These are phyloP conservation scores for Colletotrichum lindemuthianum DNA, from an alignment of 2,329 filamentous ascomycete genomes.

Conservation along the genomic window DNA sequence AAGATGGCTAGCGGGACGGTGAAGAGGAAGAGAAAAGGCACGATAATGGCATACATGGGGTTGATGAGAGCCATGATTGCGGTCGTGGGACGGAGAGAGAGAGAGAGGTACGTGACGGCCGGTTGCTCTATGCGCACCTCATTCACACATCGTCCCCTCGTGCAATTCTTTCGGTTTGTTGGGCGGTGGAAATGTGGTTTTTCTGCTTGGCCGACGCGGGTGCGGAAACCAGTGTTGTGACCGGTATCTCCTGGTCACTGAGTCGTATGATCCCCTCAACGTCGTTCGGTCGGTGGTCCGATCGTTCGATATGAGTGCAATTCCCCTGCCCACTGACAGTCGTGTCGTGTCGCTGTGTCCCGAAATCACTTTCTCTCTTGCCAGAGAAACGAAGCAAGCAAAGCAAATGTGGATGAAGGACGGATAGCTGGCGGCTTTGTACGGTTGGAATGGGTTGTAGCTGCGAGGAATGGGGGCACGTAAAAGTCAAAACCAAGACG, in stretches of 20 bases:
- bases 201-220: conserved; percentile 7
- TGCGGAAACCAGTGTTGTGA: conserved; percentile 12
- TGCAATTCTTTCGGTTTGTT: neutral
- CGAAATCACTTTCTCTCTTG: conserved; percentile 8
- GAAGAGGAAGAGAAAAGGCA: conserved; percentile 71
- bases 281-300: conserved; percentile 34
- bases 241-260: conserved; percentile 27
- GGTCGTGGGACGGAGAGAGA: conserved; percentile 1
- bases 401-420: neutral
- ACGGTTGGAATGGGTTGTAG: conserved; percentile 24
- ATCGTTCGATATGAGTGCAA: conserved; percentile 30
- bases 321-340: conserved; percentile 25
- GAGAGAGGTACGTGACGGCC: conserved; percentile 1
- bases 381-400: neutral
- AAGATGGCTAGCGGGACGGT: conserved; percentile 71
- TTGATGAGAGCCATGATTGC: conserved; percentile 62
- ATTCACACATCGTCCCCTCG: conserved; percentile 26
- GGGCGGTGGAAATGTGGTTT: conserved; percentile 4
- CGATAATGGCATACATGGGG: conserved; percentile 64
- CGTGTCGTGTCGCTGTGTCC: conserved; percentile 3
- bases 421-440: conserved; percentile 30
- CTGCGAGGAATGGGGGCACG: conserved; percentile 24
- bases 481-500: conserved; percentile 29
- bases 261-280: conserved; percentile 31
- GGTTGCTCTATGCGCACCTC: conserved; percentile 3